These are phyloP conservation scores for Pestalotiopsis sp. DNA, from an alignment of 2,329 filamentous ascomycete species.

Conservation along the genomic window DNA sequence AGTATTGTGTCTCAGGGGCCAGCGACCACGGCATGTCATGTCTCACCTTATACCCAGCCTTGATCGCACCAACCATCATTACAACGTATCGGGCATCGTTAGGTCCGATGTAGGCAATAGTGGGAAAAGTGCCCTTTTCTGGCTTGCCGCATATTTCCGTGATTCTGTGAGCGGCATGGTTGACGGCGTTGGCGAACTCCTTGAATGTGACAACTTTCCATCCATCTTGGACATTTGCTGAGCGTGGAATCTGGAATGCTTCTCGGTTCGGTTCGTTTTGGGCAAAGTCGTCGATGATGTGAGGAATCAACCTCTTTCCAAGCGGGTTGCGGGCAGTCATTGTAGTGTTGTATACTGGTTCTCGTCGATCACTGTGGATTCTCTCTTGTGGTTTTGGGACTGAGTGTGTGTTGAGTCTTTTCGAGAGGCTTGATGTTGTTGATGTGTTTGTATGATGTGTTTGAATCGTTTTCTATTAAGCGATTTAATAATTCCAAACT, in stretches of 20 bases:
- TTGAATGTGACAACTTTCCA: constrained; percentile 41
- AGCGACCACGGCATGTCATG: constrained; percentile 12
- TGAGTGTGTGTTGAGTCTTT: neutral
- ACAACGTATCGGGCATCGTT: constrained; percentile 32
- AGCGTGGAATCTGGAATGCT: constrained; percentile 37
- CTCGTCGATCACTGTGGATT: neutral
- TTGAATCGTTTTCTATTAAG: neutral
- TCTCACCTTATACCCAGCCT: constrained; percentile 38
- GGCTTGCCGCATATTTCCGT: constrained; percentile 30
- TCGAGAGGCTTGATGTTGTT: neutral
- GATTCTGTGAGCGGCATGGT: constrained; percentile 40
- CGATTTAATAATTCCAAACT: neutral
- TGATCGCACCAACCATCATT: constrained; percentile 26
- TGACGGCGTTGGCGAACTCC: constrained; percentile 42
- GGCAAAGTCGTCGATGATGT: constrained; percentile 42
- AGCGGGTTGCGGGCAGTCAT: neutral
- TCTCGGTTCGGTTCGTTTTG: constrained; percentile 35
- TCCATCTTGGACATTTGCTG: constrained; percentile 39
- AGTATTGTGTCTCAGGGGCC: neutral
- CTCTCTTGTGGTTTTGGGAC: neutral
- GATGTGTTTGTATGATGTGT: neutral
- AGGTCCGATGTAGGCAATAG: constrained; percentile 49
- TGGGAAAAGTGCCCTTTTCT: constrained; percentile 31
- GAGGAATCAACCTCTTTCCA: constrained; percentile 35
- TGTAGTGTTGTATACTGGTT: neutral